Evolutionary conservation across 805 yeast species (phyloP).

Genomic region (Blastobotrys americana): DNA sequence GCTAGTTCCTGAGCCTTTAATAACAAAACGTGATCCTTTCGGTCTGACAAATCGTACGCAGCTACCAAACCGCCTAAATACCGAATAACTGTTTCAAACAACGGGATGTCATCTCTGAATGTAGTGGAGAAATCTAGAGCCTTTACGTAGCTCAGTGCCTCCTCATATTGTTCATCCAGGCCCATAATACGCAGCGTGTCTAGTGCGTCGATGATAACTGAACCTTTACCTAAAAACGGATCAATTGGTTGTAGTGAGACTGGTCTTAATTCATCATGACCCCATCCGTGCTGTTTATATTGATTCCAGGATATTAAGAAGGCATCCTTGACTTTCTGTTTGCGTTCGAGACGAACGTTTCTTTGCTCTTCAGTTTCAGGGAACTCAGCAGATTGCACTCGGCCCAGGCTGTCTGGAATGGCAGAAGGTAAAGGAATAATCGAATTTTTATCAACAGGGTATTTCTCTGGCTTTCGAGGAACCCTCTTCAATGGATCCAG

Average conservation of each 20-base stretch:
- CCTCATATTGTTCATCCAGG: conserved; percentile 34
- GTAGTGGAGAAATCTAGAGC: conserved; percentile 36
- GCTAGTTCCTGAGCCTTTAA: conserved; percentile 40
- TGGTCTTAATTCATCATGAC: conserved; percentile 42
- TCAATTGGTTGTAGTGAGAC: conserved; percentile 29
- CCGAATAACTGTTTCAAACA: conserved; percentile 47
- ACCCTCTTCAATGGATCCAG: not conserved
- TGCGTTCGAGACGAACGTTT: conserved; percentile 22
- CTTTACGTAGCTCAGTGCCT: conserved; percentile 34
- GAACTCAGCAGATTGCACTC: conserved; percentile 19
- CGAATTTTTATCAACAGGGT: conserved; percentile 10
- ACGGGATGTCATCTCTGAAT: conserved; percentile 37
- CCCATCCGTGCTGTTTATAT: conserved; percentile 39
- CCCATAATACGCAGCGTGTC: conserved; percentile 47
- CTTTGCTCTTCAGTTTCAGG: conserved; percentile 20
- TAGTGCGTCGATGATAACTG: conserved; percentile 45
- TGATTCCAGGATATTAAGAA: conserved; percentile 40
- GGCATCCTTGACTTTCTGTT: conserved; percentile 31
- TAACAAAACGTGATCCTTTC: conserved; percentile 29
- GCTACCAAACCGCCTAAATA: conserved; percentile 47
- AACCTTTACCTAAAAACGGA: conserved; percentile 46
- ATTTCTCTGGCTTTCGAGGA: conserved; percentile 14
- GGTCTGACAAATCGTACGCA: conserved; percentile 44
- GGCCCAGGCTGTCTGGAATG: conserved; percentile 4
- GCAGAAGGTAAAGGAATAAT: conserved; percentile 10